A percentile compares a stretch with the other conserved stretches of the same genome.
Conservation (phyloP, 805 yeast species). For the Zygoascus biomembranicola region DNA sequence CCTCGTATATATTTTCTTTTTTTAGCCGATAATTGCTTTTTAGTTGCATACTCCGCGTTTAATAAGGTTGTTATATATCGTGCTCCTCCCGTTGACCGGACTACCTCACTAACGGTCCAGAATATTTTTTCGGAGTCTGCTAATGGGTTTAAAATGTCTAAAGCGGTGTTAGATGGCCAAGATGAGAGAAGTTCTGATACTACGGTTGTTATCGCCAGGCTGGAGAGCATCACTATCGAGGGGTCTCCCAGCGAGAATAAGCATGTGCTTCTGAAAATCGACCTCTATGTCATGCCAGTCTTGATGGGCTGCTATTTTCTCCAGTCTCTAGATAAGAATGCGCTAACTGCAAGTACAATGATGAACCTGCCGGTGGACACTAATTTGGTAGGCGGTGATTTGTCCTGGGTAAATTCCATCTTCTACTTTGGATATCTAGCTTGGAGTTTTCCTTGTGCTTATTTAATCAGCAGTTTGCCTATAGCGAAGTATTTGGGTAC, state of each 20-base stretch:
- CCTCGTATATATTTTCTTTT: too few relatives aligned
- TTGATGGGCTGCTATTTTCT: constrained; percentile 42
- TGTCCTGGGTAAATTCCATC: constrained; percentile 46
- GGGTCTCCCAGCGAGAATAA: neutral
- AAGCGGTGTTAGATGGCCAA: too few relatives aligned
- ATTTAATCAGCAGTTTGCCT: constrained; percentile 47
- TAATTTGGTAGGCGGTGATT: constrained; percentile 37
- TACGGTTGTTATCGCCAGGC: too few relatives aligned
- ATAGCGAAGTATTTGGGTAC: constrained; percentile 23
- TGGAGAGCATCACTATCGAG: too few relatives aligned
- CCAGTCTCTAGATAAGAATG: constrained; percentile 30
- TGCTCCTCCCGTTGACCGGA: too few relatives aligned
- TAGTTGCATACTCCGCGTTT: too few relatives aligned
- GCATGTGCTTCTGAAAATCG: constrained; percentile 40
- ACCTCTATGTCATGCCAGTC: constrained; percentile 42
- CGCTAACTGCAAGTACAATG: neutral
- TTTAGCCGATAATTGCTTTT: too few relatives aligned
- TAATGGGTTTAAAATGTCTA: too few relatives aligned
- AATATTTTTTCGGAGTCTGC: too few relatives aligned
- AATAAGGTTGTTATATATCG: too few relatives aligned
- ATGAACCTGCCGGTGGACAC: constrained; percentile 41
- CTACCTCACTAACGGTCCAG: too few relatives aligned
- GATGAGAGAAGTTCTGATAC: too few relatives aligned
- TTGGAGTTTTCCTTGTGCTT: constrained; percentile 43
- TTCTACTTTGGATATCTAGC: constrained; percentile 58